Evolutionary conservation across 176 grass and related monocot species (phyloP), one percentile per base, ranked within the genome.

Genomic region (Rhynchospora tenuis): DNA sequence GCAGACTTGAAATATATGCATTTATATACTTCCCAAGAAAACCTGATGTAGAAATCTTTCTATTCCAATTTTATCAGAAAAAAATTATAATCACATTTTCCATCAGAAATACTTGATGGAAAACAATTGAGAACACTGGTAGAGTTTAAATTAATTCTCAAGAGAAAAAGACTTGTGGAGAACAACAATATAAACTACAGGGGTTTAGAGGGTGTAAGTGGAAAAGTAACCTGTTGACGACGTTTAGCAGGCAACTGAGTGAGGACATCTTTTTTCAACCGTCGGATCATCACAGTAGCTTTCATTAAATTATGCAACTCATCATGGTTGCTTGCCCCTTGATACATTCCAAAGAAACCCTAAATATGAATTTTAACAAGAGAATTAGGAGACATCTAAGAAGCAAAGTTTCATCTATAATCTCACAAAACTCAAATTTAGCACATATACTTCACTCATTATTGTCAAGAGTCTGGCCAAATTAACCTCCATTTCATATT

Each of bases 321-420:
- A 43, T 94, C 92, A 38, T 98, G 95, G 82, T 98, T 98, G 82
- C 95, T 98, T 77, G 95, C 95, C 85, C 95, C 95, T 98, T 98
- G 95, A 82, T 90, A 94, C 57, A 87, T 16, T 76, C 95, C 95
- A 76, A 90, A 98, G 13, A 80, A 27, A 5, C 90, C 89, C 92
- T 94, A 89, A 89, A 62, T 13, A 75, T 81, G 22, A 63, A 83
- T 85, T 17, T 83, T 44, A 83, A 84, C 48, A 64, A 83, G 80
- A 62, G 13, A 76, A 90, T 45, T 80, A 50, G 81, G 17, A 70
- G 79, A 79, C 33, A 19, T 83, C 44, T 10, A 74, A 22, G 52
- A 54, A 45, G 38, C 14, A 65, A 65, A 65, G 1, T 6, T 65
- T 29, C 13, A 24, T 65, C 16, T n/a, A 70, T 45, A 45, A 2